Evolutionary conservation across 495 filamentous ascomycete genomes (phyloP).

Genomic region (Aspergillus hancockii): DNA sequence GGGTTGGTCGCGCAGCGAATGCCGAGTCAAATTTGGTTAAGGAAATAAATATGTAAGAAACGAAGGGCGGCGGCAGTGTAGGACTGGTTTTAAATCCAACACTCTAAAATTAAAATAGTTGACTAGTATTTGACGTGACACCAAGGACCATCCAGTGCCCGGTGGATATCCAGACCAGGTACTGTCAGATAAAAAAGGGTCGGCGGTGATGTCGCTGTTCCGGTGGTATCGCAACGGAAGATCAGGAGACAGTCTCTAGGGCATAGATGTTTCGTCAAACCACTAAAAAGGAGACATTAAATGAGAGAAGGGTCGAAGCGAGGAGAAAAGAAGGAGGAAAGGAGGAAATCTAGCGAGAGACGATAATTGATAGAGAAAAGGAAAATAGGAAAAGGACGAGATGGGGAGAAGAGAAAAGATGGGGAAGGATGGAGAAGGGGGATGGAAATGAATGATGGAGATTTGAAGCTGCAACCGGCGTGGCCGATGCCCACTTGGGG

Average conservation of each 20-base stretch:
- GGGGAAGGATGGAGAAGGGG: slow-evolving; percentile 4
- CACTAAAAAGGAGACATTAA: background rate
- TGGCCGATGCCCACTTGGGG: background rate
- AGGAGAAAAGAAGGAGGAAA: slow-evolving; percentile 4
- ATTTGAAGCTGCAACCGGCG: slow-evolving; percentile 18
- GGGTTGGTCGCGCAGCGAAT: slow-evolving; percentile 18
- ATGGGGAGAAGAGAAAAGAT: slow-evolving; percentile 12
- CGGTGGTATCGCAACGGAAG: slow-evolving; percentile 4
- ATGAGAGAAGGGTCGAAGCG: background rate
- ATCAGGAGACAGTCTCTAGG: slow-evolving; percentile 25
- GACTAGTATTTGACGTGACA: slow-evolving; percentile 7
- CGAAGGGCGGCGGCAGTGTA: slow-evolving; percentile 19
- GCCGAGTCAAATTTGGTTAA: slow-evolving; percentile 1
- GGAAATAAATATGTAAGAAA: slow-evolving; percentile 10
- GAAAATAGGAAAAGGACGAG: slow-evolving; percentile 15
- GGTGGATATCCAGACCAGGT: slow-evolving; percentile 36
- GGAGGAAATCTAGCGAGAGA: slow-evolving; percentile 13
- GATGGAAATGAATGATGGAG: slow-evolving; percentile 8
- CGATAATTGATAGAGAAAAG: slow-evolving; percentile 13
- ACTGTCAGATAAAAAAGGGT: background rate
- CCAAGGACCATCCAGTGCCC: slow-evolving; percentile 26
- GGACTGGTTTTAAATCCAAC: background rate
- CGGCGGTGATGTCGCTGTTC: background rate
- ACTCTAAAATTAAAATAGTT: background rate
- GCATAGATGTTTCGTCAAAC: background rate